Evolutionary conservation across 164 flowering plant genomes (phyloP), one percentile per base, ranked within the genome.

Genomic region (Chimonanthus praecox): DNA sequence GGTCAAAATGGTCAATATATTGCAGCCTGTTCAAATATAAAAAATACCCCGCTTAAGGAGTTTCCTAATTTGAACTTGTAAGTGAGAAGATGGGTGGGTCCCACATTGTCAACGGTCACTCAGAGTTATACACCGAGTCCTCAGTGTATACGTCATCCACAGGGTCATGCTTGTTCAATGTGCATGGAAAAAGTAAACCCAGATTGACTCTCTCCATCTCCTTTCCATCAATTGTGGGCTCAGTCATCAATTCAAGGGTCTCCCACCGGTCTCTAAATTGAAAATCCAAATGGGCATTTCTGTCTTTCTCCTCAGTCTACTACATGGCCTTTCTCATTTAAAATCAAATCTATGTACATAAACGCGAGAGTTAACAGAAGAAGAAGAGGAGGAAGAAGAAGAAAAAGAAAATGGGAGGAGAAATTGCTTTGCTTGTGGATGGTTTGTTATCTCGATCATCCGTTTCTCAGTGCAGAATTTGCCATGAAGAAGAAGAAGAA

Each of bases 401-500:
- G n/a, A n/a, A n/a, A 18, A 33, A 44, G 68, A 45, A 66, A 46
- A 66, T 66, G 68, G 68, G 47, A 46, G 68, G 45, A 10, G 68
- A 66, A 11, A 10, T 66, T 44, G 44, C 68, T 5, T 44, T 66
- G 68, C 16, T 33, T 66, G 3, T 45, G 68, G 68, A 66, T 33
- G 68, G 15, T 66, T 66, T 66, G 49, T 15, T 66, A 47, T 66
- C 48, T 66, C 48, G 11, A 16, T 18, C 66, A 7, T 63, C 66
- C 66, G 7, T 62, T 68, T 64, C 76, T 10, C 81, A 75, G 83
- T 94, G 97, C 75, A 88, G 98, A 86, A 94, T 94, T 20, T 94
- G 98, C 80, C 97, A 91, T 73, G 97, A 92, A 79, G 97, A 81
- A 58, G 78, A 68, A 74, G 95, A 88, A 62, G 79, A 73, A 7